Evolutionary conservation across 164 flowering plant species (phyloP).

Genomic region (Pachysandra terminalis): DNA sequence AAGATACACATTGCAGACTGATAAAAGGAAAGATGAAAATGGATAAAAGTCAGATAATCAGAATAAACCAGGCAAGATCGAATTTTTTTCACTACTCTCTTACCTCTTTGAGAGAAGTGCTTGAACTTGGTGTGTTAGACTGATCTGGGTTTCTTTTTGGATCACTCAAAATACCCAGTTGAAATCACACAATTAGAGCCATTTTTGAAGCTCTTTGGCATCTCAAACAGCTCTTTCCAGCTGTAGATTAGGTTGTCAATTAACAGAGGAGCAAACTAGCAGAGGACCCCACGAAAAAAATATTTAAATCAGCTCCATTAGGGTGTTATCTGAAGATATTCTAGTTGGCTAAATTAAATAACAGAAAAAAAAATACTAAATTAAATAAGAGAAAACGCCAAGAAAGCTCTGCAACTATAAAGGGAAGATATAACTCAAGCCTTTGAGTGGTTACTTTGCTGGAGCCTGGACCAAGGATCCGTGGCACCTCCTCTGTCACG

Average conservation of each 20-base stretch:
- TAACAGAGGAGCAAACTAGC: conserved; percentile 24
- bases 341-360: conserved; percentile 8
- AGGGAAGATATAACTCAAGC: too few relatives aligned
- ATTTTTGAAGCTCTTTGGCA: conserved; percentile 22
- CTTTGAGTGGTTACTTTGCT: too few relatives aligned
- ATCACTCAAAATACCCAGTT: conserved; percentile 16
- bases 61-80: not conserved
- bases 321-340: not conserved
- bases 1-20: too few relatives aligned
- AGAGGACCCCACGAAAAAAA: conserved; percentile 34
- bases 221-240: conserved; percentile 59
- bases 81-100: conserved; percentile 2
- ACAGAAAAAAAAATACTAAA: not conserved
- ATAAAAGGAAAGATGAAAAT: too few relatives aligned
- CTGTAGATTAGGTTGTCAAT: conserved; percentile 76
- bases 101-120: conserved; percentile 23
- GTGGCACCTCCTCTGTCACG: too few relatives aligned
- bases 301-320: conserved; percentile 10
- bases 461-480: too few relatives aligned
- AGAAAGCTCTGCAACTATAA: too few relatives aligned
- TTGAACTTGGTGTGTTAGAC: not conserved
- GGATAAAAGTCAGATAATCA: not conserved
- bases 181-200: conserved; percentile 20
- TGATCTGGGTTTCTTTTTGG: conserved; percentile 5
- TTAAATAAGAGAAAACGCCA: too few relatives aligned